phyloP scores from a whole-genome alignment of 1,139 yeast species.

The Keqinozyma sinolaborantium region DNA sequence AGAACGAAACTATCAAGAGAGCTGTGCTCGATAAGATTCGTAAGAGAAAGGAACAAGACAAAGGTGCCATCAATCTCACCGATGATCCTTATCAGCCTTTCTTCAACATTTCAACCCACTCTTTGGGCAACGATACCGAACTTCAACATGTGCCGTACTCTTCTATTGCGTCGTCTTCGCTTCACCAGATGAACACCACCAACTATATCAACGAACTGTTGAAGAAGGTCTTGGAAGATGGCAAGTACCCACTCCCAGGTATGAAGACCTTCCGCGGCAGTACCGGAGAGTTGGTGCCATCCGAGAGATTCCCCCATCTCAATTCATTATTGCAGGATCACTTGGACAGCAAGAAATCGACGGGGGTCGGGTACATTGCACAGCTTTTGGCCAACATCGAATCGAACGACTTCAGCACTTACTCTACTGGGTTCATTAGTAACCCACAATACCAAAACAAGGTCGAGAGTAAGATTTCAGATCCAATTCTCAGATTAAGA shows the following conservation, averaged over 20 bases:
- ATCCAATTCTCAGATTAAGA: slow-evolving; percentile 62
- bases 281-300: slow-evolving; percentile 43
- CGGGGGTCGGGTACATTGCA: slow-evolving; percentile 33
- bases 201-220: slow-evolving; percentile 46
- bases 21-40: slow-evolving; percentile 82
- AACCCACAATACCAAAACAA: slow-evolving; percentile 9
- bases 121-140: slow-evolving; percentile 42
- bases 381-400: slow-evolving; percentile 43
- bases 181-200: slow-evolving; percentile 65
- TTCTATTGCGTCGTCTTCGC: slow-evolving; percentile 68
- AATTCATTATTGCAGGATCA: slow-evolving; percentile 34
- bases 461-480: slow-evolving; percentile 36
- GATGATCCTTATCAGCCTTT: slow-evolving; percentile 92
- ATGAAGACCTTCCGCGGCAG: slow-evolving; percentile 43
- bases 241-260: slow-evolving; percentile 40
- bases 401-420: slow-evolving; percentile 44
- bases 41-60: slow-evolving; percentile 68
- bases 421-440: slow-evolving; percentile 40
- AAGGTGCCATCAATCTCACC: slow-evolving; percentile 75
- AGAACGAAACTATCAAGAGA: slow-evolving; percentile 72
- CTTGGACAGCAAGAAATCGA: slow-evolving; percentile 15
- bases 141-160: slow-evolving; percentile 73
- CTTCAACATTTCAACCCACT: slow-evolving; percentile 60
- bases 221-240: slow-evolving; percentile 38
- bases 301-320: slow-evolving; percentile 40